Conservation (phyloP, 768 basidiomycete genomes). For the Gloeostereum incarnatum region DNA sequence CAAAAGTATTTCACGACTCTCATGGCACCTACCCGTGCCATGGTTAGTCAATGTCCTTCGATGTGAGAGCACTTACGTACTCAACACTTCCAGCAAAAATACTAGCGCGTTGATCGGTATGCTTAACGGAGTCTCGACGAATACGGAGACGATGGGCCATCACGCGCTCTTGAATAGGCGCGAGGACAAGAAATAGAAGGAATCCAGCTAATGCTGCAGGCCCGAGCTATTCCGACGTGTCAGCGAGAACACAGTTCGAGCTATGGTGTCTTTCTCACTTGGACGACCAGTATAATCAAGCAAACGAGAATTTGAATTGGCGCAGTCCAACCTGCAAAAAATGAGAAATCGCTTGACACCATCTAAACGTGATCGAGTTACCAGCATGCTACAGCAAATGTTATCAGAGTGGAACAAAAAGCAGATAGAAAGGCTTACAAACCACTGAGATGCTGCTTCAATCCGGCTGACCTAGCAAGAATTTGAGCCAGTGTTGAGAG, state of each 20-base stretch:
- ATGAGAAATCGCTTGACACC: constrained; percentile 1
- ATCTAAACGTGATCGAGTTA: constrained; percentile 8
- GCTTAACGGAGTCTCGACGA: constrained; percentile 45
- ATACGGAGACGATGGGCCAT: constrained; percentile 51
- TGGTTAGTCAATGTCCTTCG: background rate
- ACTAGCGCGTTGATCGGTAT: constrained; percentile 55
- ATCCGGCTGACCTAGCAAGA: constrained; percentile 38
- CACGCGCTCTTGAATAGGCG: constrained; percentile 53
- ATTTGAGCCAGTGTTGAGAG: constrained; percentile 1
- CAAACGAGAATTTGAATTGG: constrained; percentile 57
- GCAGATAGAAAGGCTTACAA: constrained; percentile 33
- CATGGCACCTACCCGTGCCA: constrained; percentile 39
- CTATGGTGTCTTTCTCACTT: constrained; percentile 22
- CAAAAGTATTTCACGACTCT: constrained; percentile 72
- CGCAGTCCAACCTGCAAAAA: constrained; percentile 47
- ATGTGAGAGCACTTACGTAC: constrained; percentile 17
- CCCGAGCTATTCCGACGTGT: constrained; percentile 36
- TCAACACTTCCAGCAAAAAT: constrained; percentile 57
- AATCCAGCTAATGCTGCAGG: constrained; percentile 67
- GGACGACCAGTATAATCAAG: constrained; percentile 46
- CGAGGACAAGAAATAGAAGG: constrained; percentile 51
- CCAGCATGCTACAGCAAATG: constrained; percentile 27
- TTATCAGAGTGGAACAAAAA: background rate
- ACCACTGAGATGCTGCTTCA: constrained; percentile 62
- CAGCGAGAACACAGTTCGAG: background rate